Evolutionary conservation across 441 rosid species (phyloP).

Genomic region (Mallotus japonicus): DNA sequence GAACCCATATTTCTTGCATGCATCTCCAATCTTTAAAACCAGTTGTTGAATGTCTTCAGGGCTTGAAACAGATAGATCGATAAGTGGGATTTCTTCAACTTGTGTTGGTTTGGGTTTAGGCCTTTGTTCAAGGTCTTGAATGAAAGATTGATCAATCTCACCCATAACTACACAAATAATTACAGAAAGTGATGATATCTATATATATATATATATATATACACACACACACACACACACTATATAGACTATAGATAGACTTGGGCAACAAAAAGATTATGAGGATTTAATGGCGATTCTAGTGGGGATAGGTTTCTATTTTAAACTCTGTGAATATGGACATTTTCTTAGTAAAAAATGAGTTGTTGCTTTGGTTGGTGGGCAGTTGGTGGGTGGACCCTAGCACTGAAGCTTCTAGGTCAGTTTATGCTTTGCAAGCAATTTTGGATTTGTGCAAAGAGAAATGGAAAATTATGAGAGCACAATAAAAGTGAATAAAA

Average conservation of each 20-base stretch:
- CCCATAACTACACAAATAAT: slow-evolving; percentile 35
- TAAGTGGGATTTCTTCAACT: slow-evolving; percentile 53
- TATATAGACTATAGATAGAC: too few species aligned
- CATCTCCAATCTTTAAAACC: slow-evolving; percentile 49
- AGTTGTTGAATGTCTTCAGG: slow-evolving; percentile 26
- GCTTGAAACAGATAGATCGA: slow-evolving; percentile 32
- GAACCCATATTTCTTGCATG: slow-evolving; percentile 77
- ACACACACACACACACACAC: too few species aligned
- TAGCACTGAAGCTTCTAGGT: background rate
- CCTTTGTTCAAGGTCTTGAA: slow-evolving; percentile 58
- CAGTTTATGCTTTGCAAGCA: background rate
- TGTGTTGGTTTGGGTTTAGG: slow-evolving; percentile 33
- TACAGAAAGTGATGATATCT: background rate
- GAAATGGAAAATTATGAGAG: too few species aligned
- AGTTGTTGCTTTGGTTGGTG: background rate
- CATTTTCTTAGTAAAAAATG: background rate
- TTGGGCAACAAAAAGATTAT: background rate
- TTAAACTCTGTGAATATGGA: background rate
- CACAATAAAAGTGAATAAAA: too few species aligned
- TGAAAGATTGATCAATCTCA: slow-evolving; percentile 49
- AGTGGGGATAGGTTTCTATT: background rate
- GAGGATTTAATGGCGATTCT: background rate
- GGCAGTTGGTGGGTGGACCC: background rate
- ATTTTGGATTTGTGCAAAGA: background rate
- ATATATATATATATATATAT: too few species aligned